Conservation (phyloP, 371 early-diverging fungal species). For the Lichtheimia ornata region DNA sequence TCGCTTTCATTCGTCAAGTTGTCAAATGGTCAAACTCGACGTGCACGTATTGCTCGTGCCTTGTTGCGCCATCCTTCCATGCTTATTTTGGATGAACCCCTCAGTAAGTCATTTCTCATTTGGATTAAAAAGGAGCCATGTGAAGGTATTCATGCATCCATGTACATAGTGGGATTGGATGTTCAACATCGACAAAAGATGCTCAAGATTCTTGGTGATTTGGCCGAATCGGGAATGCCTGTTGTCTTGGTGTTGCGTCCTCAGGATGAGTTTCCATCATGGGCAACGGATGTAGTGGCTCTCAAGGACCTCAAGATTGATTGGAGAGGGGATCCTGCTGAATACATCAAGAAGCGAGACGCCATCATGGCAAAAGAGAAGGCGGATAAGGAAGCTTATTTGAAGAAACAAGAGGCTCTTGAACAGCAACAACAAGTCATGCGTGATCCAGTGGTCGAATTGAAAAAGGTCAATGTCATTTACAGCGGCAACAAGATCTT, state of each 20-base stretch:
- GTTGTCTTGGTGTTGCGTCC: conserved; percentile 55
- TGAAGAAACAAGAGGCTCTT: neutral
- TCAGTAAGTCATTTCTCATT: conserved; percentile 55
- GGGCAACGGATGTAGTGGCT: conserved; percentile 58
- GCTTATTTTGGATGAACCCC: conserved; percentile 60
- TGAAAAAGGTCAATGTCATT: conserved; percentile 50
- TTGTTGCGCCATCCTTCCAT: conserved; percentile 38
- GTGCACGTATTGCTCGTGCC: conserved; percentile 55
- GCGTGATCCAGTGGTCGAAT: conserved; percentile 35
- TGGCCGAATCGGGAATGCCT: conserved; percentile 30
- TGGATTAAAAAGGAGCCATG: too few species aligned
- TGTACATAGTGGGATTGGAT: conserved; percentile 64
- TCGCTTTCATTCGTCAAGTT: conserved; percentile 53
- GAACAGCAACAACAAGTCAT: neutral
- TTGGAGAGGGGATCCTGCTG: conserved; percentile 31
- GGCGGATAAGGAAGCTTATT: conserved; percentile 13
- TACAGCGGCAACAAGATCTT: conserved; percentile 49
- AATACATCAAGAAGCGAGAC: conserved; percentile 19
- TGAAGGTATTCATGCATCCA: neutral
- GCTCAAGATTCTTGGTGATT: conserved; percentile 34
- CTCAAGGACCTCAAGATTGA: conserved; percentile 30
- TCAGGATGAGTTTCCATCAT: conserved; percentile 59
- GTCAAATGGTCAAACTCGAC: conserved; percentile 61
- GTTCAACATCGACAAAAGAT: conserved; percentile 49
- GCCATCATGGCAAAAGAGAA: neutral